These are phyloP conservation scores for Hygrophoropsis aurantiaca DNA, from an alignment of 768 basidiomycete genomes.

Conservation along the genomic window DNA sequence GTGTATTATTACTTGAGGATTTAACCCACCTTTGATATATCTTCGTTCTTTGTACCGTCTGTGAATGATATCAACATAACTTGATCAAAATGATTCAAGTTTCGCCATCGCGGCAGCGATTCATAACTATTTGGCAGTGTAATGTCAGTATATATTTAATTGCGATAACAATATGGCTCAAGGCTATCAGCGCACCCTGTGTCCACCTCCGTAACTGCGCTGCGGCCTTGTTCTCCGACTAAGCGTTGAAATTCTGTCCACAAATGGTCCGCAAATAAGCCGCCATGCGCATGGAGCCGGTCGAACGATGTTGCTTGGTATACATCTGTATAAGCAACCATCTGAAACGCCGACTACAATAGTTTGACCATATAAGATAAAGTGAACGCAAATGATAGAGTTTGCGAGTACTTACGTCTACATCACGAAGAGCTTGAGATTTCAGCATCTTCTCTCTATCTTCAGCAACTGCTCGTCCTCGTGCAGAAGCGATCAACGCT, in stretches of 20 bases:
- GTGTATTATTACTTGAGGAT: not conserved
- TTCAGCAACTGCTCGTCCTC: not conserved
- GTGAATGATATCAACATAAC: slow-evolving; percentile 26
- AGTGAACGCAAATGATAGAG: not conserved
- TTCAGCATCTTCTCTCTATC: slow-evolving; percentile 2
- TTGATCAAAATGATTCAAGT: slow-evolving; percentile 6
- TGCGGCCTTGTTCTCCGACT: not conserved
- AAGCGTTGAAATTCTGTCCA: slow-evolving; percentile 1
- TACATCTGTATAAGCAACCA: slow-evolving; percentile 3
- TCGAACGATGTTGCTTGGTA: slow-evolving; percentile 12
- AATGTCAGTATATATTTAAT: not conserved
- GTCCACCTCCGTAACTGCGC: not conserved
- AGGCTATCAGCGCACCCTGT: not conserved
- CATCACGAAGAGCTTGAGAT: not conserved
- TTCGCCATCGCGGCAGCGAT: slow-evolving; percentile 1
- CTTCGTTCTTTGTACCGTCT: slow-evolving; percentile 35
- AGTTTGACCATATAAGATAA: not conserved
- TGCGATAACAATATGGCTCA: not conserved
- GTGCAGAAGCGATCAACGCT: not conserved
- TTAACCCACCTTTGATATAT: slow-evolving; percentile 32
- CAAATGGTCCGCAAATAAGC: slow-evolving; percentile 10
- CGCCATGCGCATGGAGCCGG: slow-evolving; percentile 9
- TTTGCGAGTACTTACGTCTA: slow-evolving; percentile 1
- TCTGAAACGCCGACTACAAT: slow-evolving; percentile 9
- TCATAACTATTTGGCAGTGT: slow-evolving; percentile 2